Percentiles rank a stretch among this genome's conserved stretches.
These are phyloP conservation scores for Chalciporus pseudorubinellus DNA, from an alignment of 768 basidiomycete genomes.

Conservation along the genomic window DNA sequence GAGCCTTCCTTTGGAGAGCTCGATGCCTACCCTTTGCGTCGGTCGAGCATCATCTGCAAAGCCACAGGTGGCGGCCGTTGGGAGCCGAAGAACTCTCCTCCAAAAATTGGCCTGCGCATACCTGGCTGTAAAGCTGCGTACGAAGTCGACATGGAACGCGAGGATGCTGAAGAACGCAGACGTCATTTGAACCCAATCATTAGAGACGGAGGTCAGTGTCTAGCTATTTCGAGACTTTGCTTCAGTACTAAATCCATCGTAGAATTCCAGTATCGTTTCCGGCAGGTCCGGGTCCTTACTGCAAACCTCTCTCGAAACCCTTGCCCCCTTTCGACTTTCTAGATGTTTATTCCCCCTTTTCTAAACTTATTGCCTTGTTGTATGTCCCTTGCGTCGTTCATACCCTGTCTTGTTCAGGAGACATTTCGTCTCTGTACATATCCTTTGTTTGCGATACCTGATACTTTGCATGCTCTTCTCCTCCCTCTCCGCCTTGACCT, in stretches of 20 bases:
- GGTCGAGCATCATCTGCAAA: slow-evolving; percentile 69
- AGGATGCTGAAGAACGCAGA: slow-evolving; percentile 52
- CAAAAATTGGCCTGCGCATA: slow-evolving; percentile 45
- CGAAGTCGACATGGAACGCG: slow-evolving; percentile 67
- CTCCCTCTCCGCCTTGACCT: background rate
- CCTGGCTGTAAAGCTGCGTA: slow-evolving; percentile 67
- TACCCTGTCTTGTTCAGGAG: slow-evolving; percentile 15
- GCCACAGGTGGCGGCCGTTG: slow-evolving; percentile 78
- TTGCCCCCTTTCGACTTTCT: slow-evolving; percentile 63
- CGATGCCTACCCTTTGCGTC: slow-evolving; percentile 69
- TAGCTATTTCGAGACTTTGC: background rate
- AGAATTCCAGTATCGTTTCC: slow-evolving; percentile 69
- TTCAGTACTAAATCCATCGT: slow-evolving; percentile 3
- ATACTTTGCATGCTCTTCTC: slow-evolving; percentile 21
- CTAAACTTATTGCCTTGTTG: slow-evolving; percentile 26
- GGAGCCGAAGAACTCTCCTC: slow-evolving; percentile 59
- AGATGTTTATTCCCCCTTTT: slow-evolving; percentile 1
- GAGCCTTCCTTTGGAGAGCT: slow-evolving; percentile 66
- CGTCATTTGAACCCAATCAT: slow-evolving; percentile 62
- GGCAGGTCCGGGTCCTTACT: slow-evolving; percentile 46
- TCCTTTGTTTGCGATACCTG: slow-evolving; percentile 1
- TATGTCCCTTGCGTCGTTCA: slow-evolving; percentile 17
- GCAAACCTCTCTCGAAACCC: slow-evolving; percentile 44
- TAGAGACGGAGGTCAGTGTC: slow-evolving; percentile 47
- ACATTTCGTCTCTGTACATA: background rate